Evolutionary conservation across 495 filamentous ascomycete species (phyloP), one percentile per base, ranked within the genome.

Genomic region (Penicillium egyptiacum): DNA sequence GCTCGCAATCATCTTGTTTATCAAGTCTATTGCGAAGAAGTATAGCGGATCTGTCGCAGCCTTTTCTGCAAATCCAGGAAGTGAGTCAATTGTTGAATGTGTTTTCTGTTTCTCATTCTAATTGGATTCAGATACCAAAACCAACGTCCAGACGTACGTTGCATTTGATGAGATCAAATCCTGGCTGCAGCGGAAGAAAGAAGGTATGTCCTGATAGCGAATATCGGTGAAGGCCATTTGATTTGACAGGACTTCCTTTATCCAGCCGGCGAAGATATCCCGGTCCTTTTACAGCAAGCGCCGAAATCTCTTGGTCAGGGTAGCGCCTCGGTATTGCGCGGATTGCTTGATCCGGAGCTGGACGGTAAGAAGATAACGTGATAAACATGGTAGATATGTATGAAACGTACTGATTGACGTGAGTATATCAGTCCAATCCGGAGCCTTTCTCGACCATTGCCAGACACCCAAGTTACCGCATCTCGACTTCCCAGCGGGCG

Each of bases 361-460:
- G 53, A 59, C 57, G 56, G 64, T 65, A 44, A 67, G 64, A 44
- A 67, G 64, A 40, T 30, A 37, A 39, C 28, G 16, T 1, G 33
- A 46, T 11, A 37, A 8, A 33, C 25, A 4, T 9, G 6, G n/a
- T 11, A 30, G 28, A 11, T 17, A 12, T 8, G 25, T 42, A 11
- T 4, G 19, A 10, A 12, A 45, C 11, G 4, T 22, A 47, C 26
- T 28, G 28, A 23, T 48, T 30, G 17, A 30, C 16, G 28, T 43
- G 23, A 44, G 2, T 43, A 10, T 30, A 10, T 30, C 28, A 67
- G 66, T 53, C 28, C 47, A 63, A 28, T 62, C 64, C 26, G 71
- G 71, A 8, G 56, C 64, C 3, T 75, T 67, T 37, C 56, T 75
- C 8, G 49, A 61, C n/a, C 63, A 76, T 49, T 72, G 69, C 57